phyloP scores from a whole-genome alignment of 1,284 basidiomycete genomes.

The Omphalotus olearius region DNA sequence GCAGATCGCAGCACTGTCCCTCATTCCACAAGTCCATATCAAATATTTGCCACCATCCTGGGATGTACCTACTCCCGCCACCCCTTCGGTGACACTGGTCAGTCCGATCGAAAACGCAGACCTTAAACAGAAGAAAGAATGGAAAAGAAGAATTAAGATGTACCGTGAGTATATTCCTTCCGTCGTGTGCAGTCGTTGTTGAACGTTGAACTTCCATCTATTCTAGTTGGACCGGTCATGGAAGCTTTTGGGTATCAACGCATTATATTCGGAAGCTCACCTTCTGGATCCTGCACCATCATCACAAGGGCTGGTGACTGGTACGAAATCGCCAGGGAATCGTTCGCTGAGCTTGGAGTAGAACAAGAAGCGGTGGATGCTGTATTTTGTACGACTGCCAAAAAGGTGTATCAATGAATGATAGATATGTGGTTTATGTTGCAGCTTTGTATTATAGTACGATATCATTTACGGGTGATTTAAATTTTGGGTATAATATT shows the following conservation, averaged over 20 bases:
- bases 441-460: background rate
- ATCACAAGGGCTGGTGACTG: slow-evolving; percentile 58
- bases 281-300: slow-evolving; percentile 40
- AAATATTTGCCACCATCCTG: slow-evolving; percentile 81
- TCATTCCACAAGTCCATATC: slow-evolving; percentile 69
- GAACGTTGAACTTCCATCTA: slow-evolving; percentile 6
- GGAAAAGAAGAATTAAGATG: slow-evolving; percentile 83
- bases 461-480: background rate
- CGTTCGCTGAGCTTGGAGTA: slow-evolving; percentile 77
- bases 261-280: slow-evolving; percentile 58
- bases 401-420: slow-evolving; percentile 48
- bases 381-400: slow-evolving; percentile 66
- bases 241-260: slow-evolving; percentile 60
- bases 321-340: slow-evolving; percentile 80
- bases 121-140: slow-evolving; percentile 60
- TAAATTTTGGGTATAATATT: background rate
- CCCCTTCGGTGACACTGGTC: slow-evolving; percentile 33
- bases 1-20: slow-evolving; percentile 71
- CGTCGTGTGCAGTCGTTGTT: slow-evolving; percentile 11
- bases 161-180: slow-evolving; percentile 60
- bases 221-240: slow-evolving; percentile 70
- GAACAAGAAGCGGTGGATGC: slow-evolving; percentile 75
- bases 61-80: slow-evolving; percentile 59
- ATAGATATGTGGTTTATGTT: background rate
- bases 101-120: slow-evolving; percentile 31